Evolutionary conservation across 164 flowering plant species (phyloP), one percentile per base, ranked within the genome.

Genomic region (Hamamelis virginiana): DNA sequence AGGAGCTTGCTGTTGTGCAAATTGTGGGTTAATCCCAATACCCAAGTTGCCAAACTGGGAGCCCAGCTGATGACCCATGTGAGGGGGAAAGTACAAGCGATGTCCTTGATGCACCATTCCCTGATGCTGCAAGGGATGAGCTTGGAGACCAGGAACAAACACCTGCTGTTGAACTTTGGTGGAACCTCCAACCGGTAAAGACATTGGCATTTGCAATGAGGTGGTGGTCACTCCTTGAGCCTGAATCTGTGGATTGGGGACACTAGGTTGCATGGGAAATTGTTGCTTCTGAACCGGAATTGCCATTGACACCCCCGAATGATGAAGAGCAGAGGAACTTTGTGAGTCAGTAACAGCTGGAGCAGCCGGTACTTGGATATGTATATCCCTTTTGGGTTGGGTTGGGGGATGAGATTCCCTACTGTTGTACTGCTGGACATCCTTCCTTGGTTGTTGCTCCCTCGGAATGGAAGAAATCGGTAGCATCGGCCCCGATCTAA

Each of bases 91-190:
- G 61, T 74, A 74, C 75, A 88, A 22, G 61, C 80, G 69, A 75
- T 84, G 98, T 1, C 87, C 90, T 74, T 88, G 98, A 78, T 90
- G 91, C 79, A 91, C 80, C 50, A 88, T 72, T 46, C 91, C 91
- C 74, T 80, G 91, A 61, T 85, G 75, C 64, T 78, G 94, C 80
- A 89, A 64, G 28, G 78, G 84, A 72, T 86, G 96, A 55, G 88
- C 77, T 69, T 84, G 98, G 27, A 89, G 80, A 67, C 84, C 76
- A 33, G 89, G 81, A 70, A 92, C 78, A 81, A 81, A 91, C 70
- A 95, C 75, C 23, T 78, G 89, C 71, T 80, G 91, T 65, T 79
- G 98, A 59, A 86, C 76, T 73, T 81, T 93, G 25, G 89, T 59
- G 46, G 86, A 68, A 77, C 77, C 88, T 63, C 90, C 93, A 68